Conservation (phyloP, 305 asterid species). For the Fraxinus albicans region DNA sequence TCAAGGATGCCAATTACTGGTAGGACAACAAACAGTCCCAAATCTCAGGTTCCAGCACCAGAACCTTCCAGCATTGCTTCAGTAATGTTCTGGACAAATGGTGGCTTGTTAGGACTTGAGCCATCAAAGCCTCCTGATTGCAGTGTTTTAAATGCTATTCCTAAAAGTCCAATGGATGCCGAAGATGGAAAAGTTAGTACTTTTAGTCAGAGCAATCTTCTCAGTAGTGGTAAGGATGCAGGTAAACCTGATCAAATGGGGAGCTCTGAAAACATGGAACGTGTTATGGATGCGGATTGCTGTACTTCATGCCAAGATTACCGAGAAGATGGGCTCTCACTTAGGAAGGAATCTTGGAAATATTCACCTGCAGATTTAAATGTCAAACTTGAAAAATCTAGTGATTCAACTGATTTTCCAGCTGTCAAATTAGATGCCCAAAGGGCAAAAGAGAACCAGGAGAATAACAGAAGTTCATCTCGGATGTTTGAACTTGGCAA, state of each 20-base stretch:
- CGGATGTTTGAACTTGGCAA: conserved; percentile 58
- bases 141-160: conserved; percentile 35
- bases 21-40: conserved; percentile 35
- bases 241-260: conserved; percentile 36
- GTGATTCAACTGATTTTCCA: conserved; percentile 34
- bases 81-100: conserved; percentile 87
- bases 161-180: conserved; percentile 31
- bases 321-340: conserved; percentile 41
- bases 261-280: conserved; percentile 31
- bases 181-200: conserved; percentile 34
- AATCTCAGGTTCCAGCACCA: conserved; percentile 46
- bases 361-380: conserved; percentile 72
- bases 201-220: conserved; percentile 22
- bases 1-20: conserved; percentile 29
- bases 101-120: conserved; percentile 89
- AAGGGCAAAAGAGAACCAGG: conserved; percentile 35
- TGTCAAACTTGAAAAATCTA: conserved; percentile 51
- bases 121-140: conserved; percentile 94
- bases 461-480: conserved; percentile 49
- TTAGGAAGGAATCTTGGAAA: conserved; percentile 59
- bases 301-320: conserved; percentile 32
- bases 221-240: conserved; percentile 24
- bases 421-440: conserved; percentile 32
- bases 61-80: conserved; percentile 50
- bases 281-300: conserved; percentile 26